A percentile compares a stretch with the other conserved stretches of the same genome.
Evolutionary conservation across 2,329 filamentous ascomycete species (phyloP).

Genomic region (Fusarium pilosicola): DNA sequence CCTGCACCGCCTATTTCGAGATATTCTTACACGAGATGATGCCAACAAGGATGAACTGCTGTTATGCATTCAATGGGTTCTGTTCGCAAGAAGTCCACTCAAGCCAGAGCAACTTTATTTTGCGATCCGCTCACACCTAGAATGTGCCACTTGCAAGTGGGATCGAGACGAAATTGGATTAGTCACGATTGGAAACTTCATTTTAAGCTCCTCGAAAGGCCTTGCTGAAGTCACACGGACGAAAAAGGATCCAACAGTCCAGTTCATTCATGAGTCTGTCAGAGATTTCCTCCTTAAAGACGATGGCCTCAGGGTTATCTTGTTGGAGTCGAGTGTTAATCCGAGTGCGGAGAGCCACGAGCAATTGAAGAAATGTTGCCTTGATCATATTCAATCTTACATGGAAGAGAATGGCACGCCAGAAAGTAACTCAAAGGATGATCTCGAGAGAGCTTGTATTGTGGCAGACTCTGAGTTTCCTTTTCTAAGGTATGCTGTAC

Average conservation of each 20-base stretch:
- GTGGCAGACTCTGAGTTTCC: neutral
- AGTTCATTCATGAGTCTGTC: constrained; percentile 63
- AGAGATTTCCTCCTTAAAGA: constrained; percentile 56
- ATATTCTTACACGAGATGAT: constrained; percentile 60
- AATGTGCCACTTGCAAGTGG: constrained; percentile 9
- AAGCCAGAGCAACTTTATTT: constrained; percentile 56
- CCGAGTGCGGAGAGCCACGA: constrained; percentile 2
- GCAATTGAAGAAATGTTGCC: constrained; percentile 13
- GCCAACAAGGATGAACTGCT: constrained; percentile 53
- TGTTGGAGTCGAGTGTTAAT: neutral
- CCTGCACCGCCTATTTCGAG: constrained; percentile 59
- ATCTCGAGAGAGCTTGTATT: accelerated
- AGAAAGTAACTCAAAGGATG: accelerated
- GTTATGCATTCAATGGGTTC: constrained; percentile 61
- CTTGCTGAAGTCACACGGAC: constrained; percentile 53
- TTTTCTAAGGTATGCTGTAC: constrained; percentile 21
- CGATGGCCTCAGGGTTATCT: constrained; percentile 38
- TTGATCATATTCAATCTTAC: neutral
- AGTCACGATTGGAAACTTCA: constrained; percentile 46
- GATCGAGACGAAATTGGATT: constrained; percentile 32
- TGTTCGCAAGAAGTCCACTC: constrained; percentile 59
- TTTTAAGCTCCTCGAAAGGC: constrained; percentile 57
- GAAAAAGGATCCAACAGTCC: constrained; percentile 43
- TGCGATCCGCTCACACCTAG: constrained; percentile 1
- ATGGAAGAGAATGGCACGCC: neutral